These are phyloP conservation scores for Wolfiporia cocos DNA, from an alignment of 1,284 basidiomycete genomes.

Conservation along the genomic window DNA sequence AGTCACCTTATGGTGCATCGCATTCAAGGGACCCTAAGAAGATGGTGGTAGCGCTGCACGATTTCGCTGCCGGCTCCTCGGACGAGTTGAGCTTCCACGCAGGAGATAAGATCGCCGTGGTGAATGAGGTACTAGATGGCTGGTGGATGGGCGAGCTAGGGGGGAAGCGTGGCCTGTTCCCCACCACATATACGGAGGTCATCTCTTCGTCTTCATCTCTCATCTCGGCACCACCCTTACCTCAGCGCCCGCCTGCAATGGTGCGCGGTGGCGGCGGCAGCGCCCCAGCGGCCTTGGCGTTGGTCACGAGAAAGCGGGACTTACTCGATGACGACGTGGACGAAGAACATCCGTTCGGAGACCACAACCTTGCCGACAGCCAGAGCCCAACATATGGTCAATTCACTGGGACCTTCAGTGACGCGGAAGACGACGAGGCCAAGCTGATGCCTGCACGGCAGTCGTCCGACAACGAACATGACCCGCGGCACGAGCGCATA, in stretches of 20 bases:
- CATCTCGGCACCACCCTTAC: slow-evolving; percentile 23
- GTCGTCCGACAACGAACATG: slow-evolving; percentile 12
- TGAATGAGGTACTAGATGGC: slow-evolving; percentile 73
- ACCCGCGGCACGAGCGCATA: slow-evolving; percentile 4
- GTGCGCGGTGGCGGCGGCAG: slow-evolving; percentile 12
- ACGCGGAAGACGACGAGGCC: slow-evolving; percentile 19
- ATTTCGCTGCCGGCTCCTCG: slow-evolving; percentile 57
- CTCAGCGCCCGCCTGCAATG: slow-evolving; percentile 17
- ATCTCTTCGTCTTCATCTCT: slow-evolving; percentile 24
- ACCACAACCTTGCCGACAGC: slow-evolving; percentile 33
- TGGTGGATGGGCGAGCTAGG: slow-evolving; percentile 82
- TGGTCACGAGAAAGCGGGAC: neutral
- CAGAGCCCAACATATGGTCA: slow-evolving; percentile 38
- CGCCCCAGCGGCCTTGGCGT: slow-evolving; percentile 8
- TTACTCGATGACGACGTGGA: slow-evolving; percentile 15
- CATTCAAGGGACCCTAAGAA: slow-evolving; percentile 35
- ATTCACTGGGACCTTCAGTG: slow-evolving; percentile 16
- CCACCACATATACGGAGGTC: slow-evolving; percentile 63
- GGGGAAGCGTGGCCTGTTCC: slow-evolving; percentile 73
- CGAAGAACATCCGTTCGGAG: slow-evolving; percentile 35
- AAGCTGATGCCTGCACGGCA: slow-evolving; percentile 7
- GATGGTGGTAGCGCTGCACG: slow-evolving; percentile 63
- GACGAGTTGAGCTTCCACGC: slow-evolving; percentile 72
- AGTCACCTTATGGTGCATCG: slow-evolving; percentile 31
- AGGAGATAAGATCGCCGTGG: slow-evolving; percentile 69